Base-by-base conservation (phyloP, 1,139 yeast genomes). In the Saccharomyces pastorianus region DNA sequence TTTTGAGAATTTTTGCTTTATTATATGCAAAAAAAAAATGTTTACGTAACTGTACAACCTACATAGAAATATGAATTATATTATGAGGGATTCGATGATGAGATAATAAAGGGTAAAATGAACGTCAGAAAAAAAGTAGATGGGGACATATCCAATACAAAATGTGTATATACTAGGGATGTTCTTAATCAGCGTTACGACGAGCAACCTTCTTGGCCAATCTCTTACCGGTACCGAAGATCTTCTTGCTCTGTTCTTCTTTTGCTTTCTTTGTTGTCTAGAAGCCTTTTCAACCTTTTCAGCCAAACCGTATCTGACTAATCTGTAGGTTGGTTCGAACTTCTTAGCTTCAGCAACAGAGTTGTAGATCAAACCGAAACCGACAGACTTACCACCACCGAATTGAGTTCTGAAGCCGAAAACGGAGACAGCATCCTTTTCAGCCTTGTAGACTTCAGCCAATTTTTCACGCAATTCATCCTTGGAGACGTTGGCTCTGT, bases 211-310 rank as follows among this genome's bases (percentile, higher is more conserved):
- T 20, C 23, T 20, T 20, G 77, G 96, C 95, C 80, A 87, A 88
- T 78, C 88, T 85, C 79, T 82, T 86, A 75, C 91, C 95, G 73
- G 99, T 93, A 86, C 99, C 99, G 75, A 90, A 88, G 85, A 88
- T 78, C 88, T 91, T 93, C 89, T 85, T 85, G 74, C 96, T 85
- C 98, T 90, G 96, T 93, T 93, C 93, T 93, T 93, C 91, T 88
- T 89, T 87, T 93, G 99, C 82, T 95, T 95, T 85, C 99, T 89
- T 84, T 93, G 99, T 84, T 91, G 97, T 90, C 98, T 90, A 71
- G 97, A 88, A 72, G 96, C 83, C 84, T 88, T 90, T 79, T 93
- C 98, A 73, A 85, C 90, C 85, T 88, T 89, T 70, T 80, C 81
- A 75, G 96, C 96, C 76, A 90, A 84, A 73, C 98, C 98, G 83